Evolutionary conservation across 192 early-diverging fungal genomes (phyloP), one percentile per base, ranked within the genome.

Genomic region (Chytriomyces confervae): DNA sequence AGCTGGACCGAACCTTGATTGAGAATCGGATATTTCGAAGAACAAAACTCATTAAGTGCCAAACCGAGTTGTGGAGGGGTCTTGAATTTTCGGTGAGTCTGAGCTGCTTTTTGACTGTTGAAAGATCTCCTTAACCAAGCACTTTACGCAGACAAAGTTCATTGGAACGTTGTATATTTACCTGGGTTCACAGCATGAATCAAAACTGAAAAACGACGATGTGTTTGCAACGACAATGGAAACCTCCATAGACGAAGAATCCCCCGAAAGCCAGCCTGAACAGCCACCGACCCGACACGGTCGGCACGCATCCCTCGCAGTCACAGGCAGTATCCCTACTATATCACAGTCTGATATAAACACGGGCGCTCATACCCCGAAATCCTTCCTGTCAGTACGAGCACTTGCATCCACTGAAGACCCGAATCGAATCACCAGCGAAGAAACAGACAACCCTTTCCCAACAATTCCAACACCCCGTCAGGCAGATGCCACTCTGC

Each of bases 11-110:
- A 46, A 62, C n/a, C 20, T 44, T 74, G 11, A 47, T 74, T 29
- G 72, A 74, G 10, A 74, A 74, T 45, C 49, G 72, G 23, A 27
- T 63, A 46, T 74, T 74, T 63, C 7, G 72, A 45, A 16, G 72
- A 63, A 74, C 72, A 29, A 74, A 74, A 48, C 43, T 74, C 8
- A 63, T 63, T 0, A 74, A 74, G 45, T 74, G 50, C 43, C 72
- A 74, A 20, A 48, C 61, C 1, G 72, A 74, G 61, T 18, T 74
- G 13, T 74, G 72, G 53, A 13, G 61, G n/a, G 72, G 72, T 18
- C 61, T 74, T 62, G 57, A 61, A 74, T 74, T 60, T 60, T 74
- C 61, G 10, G 53, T 57, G 13, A 20, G 53, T 36, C 36, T 36
- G 36, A 36, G 36, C 36, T 57, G 53, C 20, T 57, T 57, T 57